Evolutionary conservation across 768 basidiomycete species (phyloP).

Genomic region (Tubosaeta sp.): DNA sequence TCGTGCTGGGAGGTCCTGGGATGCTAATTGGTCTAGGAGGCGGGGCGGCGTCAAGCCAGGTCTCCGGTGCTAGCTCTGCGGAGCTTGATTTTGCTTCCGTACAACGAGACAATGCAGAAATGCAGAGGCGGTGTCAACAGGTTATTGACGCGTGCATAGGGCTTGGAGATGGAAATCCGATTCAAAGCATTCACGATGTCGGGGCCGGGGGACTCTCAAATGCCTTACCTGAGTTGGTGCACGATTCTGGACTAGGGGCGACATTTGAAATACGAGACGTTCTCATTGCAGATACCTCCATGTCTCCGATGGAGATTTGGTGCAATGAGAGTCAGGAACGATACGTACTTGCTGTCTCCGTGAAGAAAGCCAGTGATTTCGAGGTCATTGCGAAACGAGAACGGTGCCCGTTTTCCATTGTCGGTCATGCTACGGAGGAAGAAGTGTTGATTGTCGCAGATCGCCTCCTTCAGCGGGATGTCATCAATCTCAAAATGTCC

Average conservation of each 20-base stretch:
- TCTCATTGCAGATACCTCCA: slow-evolving; percentile 82
- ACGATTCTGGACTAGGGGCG: slow-evolving; percentile 91
- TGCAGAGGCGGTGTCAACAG: slow-evolving; percentile 95
- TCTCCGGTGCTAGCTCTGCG: slow-evolving; percentile 83
- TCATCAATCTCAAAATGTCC: slow-evolving; percentile 89
- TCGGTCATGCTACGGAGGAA: slow-evolving; percentile 80
- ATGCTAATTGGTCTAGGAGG: slow-evolving; percentile 96
- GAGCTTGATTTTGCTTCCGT: slow-evolving; percentile 97
- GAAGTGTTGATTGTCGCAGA: slow-evolving; percentile 89
- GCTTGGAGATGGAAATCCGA: slow-evolving; percentile 59
- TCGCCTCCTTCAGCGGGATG: slow-evolving; percentile 68
- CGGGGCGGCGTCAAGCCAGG: slow-evolving; percentile 93
- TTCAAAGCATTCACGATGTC: slow-evolving; percentile 97
- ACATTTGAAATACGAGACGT: slow-evolving; percentile 92
- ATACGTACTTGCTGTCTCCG: slow-evolving; percentile 88
- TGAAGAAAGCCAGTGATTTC: slow-evolving; percentile 59
- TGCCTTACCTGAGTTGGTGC: slow-evolving; percentile 94
- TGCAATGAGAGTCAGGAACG: slow-evolving; percentile 99
- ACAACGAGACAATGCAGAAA: slow-evolving; percentile 96
- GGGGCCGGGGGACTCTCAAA: slow-evolving; percentile 97
- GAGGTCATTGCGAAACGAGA: slow-evolving; percentile 79
- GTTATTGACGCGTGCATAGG: slow-evolving; percentile 90
- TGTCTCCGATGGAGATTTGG: slow-evolving; percentile 99
- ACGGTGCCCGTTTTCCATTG: slow-evolving; percentile 89
- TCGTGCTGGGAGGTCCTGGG: slow-evolving; percentile 94